Base-by-base conservation (phyloP, 371 early-diverging fungal genomes). In the Apophysomyces variabilis region DNA sequence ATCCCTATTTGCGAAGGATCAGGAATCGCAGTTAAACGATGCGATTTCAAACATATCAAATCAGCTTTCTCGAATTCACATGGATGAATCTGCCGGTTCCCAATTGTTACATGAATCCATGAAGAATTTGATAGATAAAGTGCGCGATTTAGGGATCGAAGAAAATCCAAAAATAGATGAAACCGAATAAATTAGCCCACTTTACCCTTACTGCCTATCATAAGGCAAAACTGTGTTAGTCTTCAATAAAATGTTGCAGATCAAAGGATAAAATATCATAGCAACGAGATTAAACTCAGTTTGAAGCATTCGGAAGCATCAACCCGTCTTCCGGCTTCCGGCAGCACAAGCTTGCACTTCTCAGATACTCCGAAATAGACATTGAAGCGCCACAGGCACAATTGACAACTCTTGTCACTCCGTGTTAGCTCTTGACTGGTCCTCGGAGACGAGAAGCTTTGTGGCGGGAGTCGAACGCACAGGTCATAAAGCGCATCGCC, bases 111-210 rank as follows among this genome's bases (percentile, higher is more conserved):
- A 70, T 12, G 72, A 74, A 59, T 74, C 75, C 2, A 58, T 81
- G 26, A 73, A 76, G 58, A 67, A 64, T 4, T 56, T 81, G 60
- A 75, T 81, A 68, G 78, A 75, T 35, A 81, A 76, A 62, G 74
- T 78, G 9, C 76, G 75, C n/a, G 58, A 69, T 60, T 43, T 81
- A 12, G 73, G 78, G 7, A 69, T 81, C 38, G 35, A 66, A 39
- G 75, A 71, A 57, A 21, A 50, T 21, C 21, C 21, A 7, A 50
- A 50, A 26, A 50, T 50, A 50, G 54, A 50, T 5, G 54, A 26
- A 21, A 50, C 9, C 32, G 35, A 50, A 21, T 50, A 50, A 50
- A 13, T 1, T n/a, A 47, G 32, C 32, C 47, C 7, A 21, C 18
- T 47, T 47, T 11, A 13, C 3, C 7, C 13, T 14, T 12, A 47